Evolutionary conservation across 108 stramenopile species (phyloP).

Genomic region (Cyclotella atomus): DNA sequence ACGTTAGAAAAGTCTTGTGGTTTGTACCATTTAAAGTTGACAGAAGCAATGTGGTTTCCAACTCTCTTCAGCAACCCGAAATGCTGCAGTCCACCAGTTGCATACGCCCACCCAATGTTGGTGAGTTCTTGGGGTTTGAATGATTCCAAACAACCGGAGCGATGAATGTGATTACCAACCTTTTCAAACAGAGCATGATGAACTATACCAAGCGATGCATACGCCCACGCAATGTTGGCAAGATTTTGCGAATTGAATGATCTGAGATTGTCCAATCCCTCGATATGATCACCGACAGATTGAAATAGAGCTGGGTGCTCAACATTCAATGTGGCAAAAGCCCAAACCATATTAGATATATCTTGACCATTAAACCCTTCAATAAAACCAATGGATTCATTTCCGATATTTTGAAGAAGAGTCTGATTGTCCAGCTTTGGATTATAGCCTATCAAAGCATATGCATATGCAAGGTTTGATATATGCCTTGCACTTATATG

Average conservation of each 20-base stretch:
- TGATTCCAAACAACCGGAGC: not conserved
- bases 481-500: not conserved
- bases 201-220: not conserved
- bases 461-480: conserved; percentile 2
- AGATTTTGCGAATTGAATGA: not conserved
- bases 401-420: not conserved
- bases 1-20: conserved; percentile 12
- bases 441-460: conserved; percentile 3
- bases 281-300: not conserved
- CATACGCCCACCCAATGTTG: conserved; percentile 25
- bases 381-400: not conserved
- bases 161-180: not conserved
- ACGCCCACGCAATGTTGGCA: conserved; percentile 19
- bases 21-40: conserved; percentile 8
- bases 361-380: not conserved
- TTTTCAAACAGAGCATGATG: conserved; percentile 7
- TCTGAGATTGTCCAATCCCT: not conserved
- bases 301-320: not conserved
- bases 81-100: conserved; percentile 1
- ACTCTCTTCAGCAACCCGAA: conserved; percentile 2
- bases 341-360: not conserved
- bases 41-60: not conserved
- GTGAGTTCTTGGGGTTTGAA: conserved; percentile 15
- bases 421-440: not conserved
- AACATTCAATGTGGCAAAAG: not conserved